Conservation (phyloP, 352 stramenopile species). For the Globisporangium paddicum region DNA sequence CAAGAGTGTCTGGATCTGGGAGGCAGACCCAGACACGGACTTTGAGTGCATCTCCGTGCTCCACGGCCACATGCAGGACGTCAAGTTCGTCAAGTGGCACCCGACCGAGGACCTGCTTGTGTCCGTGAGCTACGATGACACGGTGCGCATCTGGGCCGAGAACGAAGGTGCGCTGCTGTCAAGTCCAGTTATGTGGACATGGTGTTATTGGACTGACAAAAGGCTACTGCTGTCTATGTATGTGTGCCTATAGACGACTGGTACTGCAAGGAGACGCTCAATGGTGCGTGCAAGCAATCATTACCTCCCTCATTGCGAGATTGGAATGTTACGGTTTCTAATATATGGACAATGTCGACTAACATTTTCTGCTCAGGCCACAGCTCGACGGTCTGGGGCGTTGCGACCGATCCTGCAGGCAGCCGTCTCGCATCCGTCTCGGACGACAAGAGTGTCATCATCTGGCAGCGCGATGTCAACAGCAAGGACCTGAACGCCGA, state of each 20-base stretch:
- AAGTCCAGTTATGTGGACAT: not conserved
- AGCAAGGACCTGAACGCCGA: conserved; percentile 42
- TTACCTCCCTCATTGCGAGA: not conserved
- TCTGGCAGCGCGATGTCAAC: conserved; percentile 88
- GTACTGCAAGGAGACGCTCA: conserved; percentile 93
- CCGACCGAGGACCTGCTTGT: conserved; percentile 81
- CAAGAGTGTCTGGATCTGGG: conserved; percentile 99
- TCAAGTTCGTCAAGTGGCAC: conserved; percentile 96
- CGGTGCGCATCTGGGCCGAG: conserved; percentile 93
- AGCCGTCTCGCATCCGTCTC: conserved; percentile 84
- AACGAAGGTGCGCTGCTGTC: conserved; percentile 58
- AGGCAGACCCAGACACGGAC: conserved; percentile 91
- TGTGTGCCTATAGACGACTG: conserved; percentile 83
- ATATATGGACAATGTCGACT: not conserved
- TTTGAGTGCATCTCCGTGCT: conserved; percentile 98
- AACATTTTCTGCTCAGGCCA: conserved; percentile 53
- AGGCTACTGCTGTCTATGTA: not conserved
- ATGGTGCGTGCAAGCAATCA: conserved; percentile 23
- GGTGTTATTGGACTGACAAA: conserved; percentile 1
- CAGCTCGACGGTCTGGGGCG: conserved; percentile 93
- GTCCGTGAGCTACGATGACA: conserved; percentile 95
- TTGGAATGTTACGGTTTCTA: not conserved
- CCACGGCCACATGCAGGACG: conserved; percentile 94
- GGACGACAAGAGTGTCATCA: conserved; percentile 90
- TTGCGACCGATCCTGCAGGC: conserved; percentile 79